Evolutionary conservation across 2,329 filamentous ascomycete species (phyloP), one percentile per base, ranked within the genome.

Genomic region (Claviceps cyperi): DNA sequence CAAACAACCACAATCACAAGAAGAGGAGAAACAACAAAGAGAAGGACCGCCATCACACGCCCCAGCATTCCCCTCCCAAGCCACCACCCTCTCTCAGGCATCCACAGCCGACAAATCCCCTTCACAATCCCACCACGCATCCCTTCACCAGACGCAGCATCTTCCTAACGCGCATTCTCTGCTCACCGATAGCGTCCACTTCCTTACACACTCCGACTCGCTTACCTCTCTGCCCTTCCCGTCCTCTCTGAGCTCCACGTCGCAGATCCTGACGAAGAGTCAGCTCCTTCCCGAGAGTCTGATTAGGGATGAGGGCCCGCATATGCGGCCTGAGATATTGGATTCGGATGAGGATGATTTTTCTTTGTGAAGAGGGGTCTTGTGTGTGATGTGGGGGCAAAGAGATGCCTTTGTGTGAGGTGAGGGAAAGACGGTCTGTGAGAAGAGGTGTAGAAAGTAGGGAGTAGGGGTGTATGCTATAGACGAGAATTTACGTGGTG

Each of bases 221-320:
- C 39, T 48, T 52, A 44, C 53, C 51, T 32, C 48, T 47, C 35
- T 53, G 40, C 53, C 53, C 9, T 36, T 47, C 37, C 55, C 53
- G 43, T 55, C 51, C 15, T 48, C 52, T 17, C 44, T 51, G 54
- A 49, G n/a, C 53, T 59, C 17, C 8, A 57, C 61, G 2, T 75
- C 73, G 8, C 73, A 80, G 59, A 63, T 77, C 17, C 58, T 72
- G 51, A 70, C 71, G 1, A 69, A 67, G 55, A 77, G 74, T 53
- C 75, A 78, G 60, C 69, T 76, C 63, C 60, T 80, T 51, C 70
- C 76, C 2, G 69, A 73, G 43, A 72, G 69, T 51, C 60, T 73
- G 50, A 21, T 72, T 7, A 55, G 59, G 32, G 70, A 71, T 35
- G 63, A 64, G 28, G 57, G 51, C 15, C 55, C 59, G 38, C 56